Conservation (phyloP, 2,329 filamentous ascomycete genomes). For the Verticillium dahliae region DNA sequence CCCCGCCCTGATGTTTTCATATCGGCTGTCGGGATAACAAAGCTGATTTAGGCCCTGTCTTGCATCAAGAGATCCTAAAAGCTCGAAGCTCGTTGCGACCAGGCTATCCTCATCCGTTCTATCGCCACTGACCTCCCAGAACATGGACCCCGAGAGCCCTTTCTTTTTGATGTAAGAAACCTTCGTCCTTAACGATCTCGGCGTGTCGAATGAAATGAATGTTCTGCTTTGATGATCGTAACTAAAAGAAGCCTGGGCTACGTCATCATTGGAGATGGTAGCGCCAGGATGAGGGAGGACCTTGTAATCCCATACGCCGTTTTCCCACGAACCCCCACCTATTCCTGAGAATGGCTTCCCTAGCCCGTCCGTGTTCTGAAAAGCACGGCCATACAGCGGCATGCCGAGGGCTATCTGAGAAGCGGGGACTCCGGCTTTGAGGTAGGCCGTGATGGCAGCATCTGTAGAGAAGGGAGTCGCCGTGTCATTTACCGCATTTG, state of each 20-base stretch:
- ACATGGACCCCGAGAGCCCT: slow-evolving; percentile 84
- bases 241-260: slow-evolving; percentile 66
- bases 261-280: slow-evolving; percentile 55
- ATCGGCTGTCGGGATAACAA: slow-evolving; percentile 45
- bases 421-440: slow-evolving; percentile 54
- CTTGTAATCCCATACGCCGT: slow-evolving; percentile 85
- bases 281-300: slow-evolving; percentile 65
- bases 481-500: slow-evolving; percentile 45
- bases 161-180: slow-evolving; percentile 60
- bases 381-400: slow-evolving; percentile 86
- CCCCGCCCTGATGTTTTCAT: slow-evolving; percentile 43
- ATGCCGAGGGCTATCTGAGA: slow-evolving; percentile 82
- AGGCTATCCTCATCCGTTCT: slow-evolving; percentile 59
- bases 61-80: slow-evolving; percentile 29
- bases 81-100: slow-evolving; percentile 43
- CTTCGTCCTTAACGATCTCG: slow-evolving; percentile 61
- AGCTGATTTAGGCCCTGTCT: slow-evolving; percentile 45
- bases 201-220: slow-evolving; percentile 76
- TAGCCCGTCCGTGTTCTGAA: slow-evolving; percentile 68
- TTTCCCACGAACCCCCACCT: slow-evolving; percentile 77
- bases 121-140: slow-evolving; percentile 88
- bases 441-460: slow-evolving; percentile 66
- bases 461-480: slow-evolving; percentile 75
- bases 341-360: slow-evolving; percentile 65
- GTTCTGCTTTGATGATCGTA: slow-evolving; percentile 58